Evolutionary conservation across 2,329 filamentous ascomycete species (phyloP).

Genomic region (Pseudocercospora crystallina): DNA sequence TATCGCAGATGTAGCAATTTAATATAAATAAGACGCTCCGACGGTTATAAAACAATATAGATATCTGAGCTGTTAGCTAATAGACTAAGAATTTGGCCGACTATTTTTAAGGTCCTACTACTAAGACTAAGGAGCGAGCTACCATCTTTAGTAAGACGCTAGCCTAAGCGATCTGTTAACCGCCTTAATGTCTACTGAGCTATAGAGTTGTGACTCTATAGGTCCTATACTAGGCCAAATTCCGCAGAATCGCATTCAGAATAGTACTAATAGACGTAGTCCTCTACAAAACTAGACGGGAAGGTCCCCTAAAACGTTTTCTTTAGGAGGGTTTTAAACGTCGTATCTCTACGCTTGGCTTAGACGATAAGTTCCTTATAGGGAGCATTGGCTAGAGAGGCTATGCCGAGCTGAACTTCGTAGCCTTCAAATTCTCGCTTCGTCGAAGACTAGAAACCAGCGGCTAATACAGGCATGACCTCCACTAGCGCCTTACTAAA

Average conservation of each 20-base stretch:
- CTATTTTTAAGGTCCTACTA: neutral
- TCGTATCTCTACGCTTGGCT: neutral
- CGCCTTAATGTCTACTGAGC: no score
- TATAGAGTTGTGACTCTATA: no score
- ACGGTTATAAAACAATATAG: neutral
- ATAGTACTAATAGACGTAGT: no score
- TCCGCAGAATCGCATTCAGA: no score
- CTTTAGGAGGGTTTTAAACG: neutral
- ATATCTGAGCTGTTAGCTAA: neutral
- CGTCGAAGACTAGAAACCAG: constrained; percentile 56
- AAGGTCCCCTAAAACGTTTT: neutral
- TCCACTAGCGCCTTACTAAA: constrained; percentile 57
- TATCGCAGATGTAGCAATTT: no score
- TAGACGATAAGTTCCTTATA: neutral
- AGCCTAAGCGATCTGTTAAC: no score
- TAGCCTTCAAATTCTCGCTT: constrained; percentile 40
- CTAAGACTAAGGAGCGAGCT: neutral
- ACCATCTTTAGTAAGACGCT: no score
- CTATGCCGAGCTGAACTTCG: constrained; percentile 57
- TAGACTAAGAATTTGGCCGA: neutral
- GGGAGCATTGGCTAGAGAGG: neutral
- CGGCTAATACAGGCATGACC: constrained; percentile 51
- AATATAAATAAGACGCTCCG: neutral
- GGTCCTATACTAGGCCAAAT: no score
- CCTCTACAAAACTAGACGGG: no score